phyloP scores from a whole-genome alignment of 768 basidiomycete species.

The Terana coerulea region DNA sequence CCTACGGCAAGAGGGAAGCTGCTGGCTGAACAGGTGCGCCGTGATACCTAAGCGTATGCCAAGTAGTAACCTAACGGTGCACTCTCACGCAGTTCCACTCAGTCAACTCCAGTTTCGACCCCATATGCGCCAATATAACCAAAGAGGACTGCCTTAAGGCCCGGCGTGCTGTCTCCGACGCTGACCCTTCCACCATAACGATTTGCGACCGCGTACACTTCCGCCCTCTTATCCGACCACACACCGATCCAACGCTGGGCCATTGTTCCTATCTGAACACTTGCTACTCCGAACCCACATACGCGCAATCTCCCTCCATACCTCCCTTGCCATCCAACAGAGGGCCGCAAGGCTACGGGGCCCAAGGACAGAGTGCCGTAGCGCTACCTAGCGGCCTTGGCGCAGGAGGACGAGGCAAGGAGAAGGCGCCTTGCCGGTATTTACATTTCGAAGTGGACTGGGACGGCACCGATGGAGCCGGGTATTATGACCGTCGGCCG shows the following conservation, averaged over 20 bases:
- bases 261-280: constrained; percentile 98
- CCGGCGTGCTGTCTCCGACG: constrained; percentile 31
- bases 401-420: constrained; percentile 87
- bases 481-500: constrained; percentile 32
- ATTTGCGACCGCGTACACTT: constrained; percentile 84
- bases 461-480: constrained; percentile 51
- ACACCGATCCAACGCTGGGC: constrained; percentile 85
- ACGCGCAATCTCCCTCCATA: constrained; percentile 83
- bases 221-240: constrained; percentile 83
- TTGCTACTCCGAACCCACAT: constrained; percentile 93
- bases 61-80: no score
- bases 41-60: not conserved
- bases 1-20: constrained; percentile 74
- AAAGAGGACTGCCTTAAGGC: constrained; percentile 77
- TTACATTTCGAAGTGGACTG: constrained; percentile 88
- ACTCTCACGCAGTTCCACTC: constrained; percentile 52
- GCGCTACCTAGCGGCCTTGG: constrained; percentile 83
- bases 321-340: constrained; percentile 59
- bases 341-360: constrained; percentile 20
- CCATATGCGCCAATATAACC: constrained; percentile 84
- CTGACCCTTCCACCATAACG: constrained; percentile 20
- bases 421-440: constrained; percentile 87
- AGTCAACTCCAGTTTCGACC: constrained; percentile 64
- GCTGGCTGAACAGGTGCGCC: constrained; percentile 75
- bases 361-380: constrained; percentile 44